Evolutionary conservation across 257 asterid species (phyloP).

Genomic region (Nicotiana benthamiana): DNA sequence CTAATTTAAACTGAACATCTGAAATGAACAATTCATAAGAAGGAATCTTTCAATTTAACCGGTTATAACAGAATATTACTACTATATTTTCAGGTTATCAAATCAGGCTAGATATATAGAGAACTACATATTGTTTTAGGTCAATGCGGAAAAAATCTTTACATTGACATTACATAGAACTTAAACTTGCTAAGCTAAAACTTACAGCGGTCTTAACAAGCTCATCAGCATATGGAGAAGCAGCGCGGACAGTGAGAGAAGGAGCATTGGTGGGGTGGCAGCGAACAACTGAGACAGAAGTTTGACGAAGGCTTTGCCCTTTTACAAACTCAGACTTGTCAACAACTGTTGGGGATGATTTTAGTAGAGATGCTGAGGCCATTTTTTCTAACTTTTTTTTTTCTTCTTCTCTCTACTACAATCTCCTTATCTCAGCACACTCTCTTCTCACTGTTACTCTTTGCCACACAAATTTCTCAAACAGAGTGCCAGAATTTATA

Average conservation of each 20-base stretch:
- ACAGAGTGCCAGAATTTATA: constrained; percentile 26
- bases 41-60: background rate
- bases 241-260: constrained; percentile 43
- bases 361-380: constrained; percentile 90
- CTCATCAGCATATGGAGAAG: constrained; percentile 82
- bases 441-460: constrained; percentile 21
- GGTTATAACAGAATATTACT: background rate
- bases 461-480: constrained; percentile 35
- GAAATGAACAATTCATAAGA: background rate
- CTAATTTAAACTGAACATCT: background rate
- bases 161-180: background rate
- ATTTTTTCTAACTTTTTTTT: constrained; percentile 21
- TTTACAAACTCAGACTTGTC: constrained; percentile 73
- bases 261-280: constrained; percentile 36
- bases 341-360: constrained; percentile 53
- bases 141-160: background rate
- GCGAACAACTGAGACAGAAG: constrained; percentile 43
- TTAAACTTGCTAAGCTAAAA: background rate
- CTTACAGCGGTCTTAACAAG: constrained; percentile 84
- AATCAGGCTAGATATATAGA: background rate
- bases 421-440: constrained; percentile 35
- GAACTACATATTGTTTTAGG: background rate
- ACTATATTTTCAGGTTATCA: background rate
- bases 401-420: background rate
- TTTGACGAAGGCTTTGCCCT: constrained; percentile 63